Evolutionary conservation across 2,329 filamentous ascomycete species (phyloP).

Genomic region (Akanthomyces dipterigenus): DNA sequence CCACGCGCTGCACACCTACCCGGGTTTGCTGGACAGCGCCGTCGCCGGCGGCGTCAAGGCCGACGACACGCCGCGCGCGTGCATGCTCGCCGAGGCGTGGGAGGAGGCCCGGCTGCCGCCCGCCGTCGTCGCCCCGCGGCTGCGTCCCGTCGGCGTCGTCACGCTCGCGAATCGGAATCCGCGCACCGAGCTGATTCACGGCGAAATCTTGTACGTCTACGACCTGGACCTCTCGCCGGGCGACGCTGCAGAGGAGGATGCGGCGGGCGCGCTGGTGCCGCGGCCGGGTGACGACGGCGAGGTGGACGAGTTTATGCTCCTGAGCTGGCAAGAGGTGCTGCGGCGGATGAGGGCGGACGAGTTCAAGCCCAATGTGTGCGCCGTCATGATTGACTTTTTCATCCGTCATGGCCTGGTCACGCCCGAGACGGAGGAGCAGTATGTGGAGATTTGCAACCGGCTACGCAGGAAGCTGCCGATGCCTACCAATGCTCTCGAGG

Average conservation of each 20-base stretch:
- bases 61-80: constrained; percentile 57
- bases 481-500: constrained; percentile 19
- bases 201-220: constrained; percentile 58
- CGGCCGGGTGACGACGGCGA: constrained; percentile 65
- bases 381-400: constrained; percentile 76
- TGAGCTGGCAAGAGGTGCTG: constrained; percentile 54
- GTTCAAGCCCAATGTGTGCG: constrained; percentile 80
- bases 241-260: constrained; percentile 25
- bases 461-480: constrained; percentile 39
- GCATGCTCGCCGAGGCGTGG: constrained; percentile 61
- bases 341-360: constrained; percentile 56
- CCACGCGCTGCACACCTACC: constrained; percentile 62
- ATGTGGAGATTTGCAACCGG: constrained; percentile 55
- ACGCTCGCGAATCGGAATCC: constrained; percentile 27
- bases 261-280: constrained; percentile 59
- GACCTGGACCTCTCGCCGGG: constrained; percentile 59
- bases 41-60: constrained; percentile 72
- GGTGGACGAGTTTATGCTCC: constrained; percentile 67
- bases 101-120: constrained; percentile 57
- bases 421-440: constrained; percentile 64
- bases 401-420: constrained; percentile 69
- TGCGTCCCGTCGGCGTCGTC: constrained; percentile 26
- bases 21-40: constrained; percentile 69
- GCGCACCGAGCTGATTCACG: constrained; percentile 25
- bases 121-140: constrained; percentile 20